These are phyloP conservation scores for Pulveroboletus sp. DNA, from an alignment of 768 basidiomycete species.

Conservation along the genomic window DNA sequence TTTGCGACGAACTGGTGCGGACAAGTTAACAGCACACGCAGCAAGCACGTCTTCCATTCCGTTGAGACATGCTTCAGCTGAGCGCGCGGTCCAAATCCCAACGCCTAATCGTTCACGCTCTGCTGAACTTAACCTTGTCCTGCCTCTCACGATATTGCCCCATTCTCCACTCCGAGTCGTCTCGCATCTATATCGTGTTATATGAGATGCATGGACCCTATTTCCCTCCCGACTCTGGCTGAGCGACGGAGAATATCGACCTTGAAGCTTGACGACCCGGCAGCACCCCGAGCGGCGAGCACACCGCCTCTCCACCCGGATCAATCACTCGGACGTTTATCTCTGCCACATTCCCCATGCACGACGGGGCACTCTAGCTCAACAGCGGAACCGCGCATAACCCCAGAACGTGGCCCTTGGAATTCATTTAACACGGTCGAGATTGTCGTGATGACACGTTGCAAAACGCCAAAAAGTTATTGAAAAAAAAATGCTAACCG, in stretches of 20 bases:
- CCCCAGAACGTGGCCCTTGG: slow-evolving; percentile 28
- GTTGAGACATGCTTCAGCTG: slow-evolving; percentile 3
- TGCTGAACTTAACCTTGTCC: slow-evolving; percentile 11
- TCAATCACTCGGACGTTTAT: slow-evolving; percentile 7
- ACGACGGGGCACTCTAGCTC: neutral
- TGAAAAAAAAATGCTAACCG: neutral
- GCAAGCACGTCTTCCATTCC: slow-evolving; percentile 21
- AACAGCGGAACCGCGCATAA: slow-evolving; percentile 20
- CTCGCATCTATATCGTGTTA: slow-evolving; percentile 14
- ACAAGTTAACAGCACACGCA: neutral
- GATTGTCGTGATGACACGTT: slow-evolving; percentile 6
- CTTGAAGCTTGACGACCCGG: neutral
- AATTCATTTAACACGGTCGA: neutral
- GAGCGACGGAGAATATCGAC: neutral
- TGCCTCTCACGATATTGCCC: neutral
- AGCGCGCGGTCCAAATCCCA: neutral
- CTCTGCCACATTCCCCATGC: neutral
- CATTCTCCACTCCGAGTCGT: slow-evolving; percentile 11
- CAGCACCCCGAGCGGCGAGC: neutral
- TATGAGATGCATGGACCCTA: slow-evolving; percentile 16
- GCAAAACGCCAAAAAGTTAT: neutral
- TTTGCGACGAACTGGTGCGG: slow-evolving; percentile 11
- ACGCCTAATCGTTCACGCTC: slow-evolving; percentile 10
- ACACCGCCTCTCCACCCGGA: slow-evolving; percentile 5
- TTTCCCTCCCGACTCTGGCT: slow-evolving; percentile 9